A percentile compares a stretch with the other conserved stretches of the same genome.
Evolutionary conservation across 164 flowering plant genomes (phyloP).

Genomic region (Chloranthus sessilifolius): DNA sequence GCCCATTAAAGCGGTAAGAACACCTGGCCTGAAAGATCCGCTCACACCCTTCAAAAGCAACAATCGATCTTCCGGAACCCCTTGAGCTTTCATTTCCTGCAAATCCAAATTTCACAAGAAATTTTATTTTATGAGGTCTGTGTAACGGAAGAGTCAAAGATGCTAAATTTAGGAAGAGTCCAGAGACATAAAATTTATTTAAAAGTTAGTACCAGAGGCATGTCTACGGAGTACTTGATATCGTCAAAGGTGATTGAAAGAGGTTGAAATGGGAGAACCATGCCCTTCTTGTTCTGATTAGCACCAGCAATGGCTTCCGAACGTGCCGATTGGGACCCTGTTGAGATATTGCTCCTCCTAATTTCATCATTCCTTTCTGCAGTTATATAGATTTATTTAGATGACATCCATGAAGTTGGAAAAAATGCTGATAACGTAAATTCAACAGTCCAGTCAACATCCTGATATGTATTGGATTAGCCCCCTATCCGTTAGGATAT

Average conservation of each 20-base stretch:
- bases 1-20: constrained; percentile 54
- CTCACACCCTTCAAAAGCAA: constrained; percentile 37
- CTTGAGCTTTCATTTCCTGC: constrained; percentile 41
- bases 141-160: background rate
- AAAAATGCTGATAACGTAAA: too few relatives aligned
- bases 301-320: constrained; percentile 11
- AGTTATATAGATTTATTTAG: background rate
- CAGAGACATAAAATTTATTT: background rate
- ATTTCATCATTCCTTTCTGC: constrained; percentile 8
- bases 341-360: background rate
- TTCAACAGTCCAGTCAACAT: too few relatives aligned
- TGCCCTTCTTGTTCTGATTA: constrained; percentile 33
- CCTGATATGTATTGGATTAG: too few relatives aligned
- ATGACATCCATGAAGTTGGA: background rate
- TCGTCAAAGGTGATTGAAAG: constrained; percentile 55
- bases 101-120: background rate
- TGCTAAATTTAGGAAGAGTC: background rate
- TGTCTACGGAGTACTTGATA: constrained; percentile 44
- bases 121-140: background rate
- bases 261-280: constrained; percentile 68
- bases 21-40: constrained; percentile 52
- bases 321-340: constrained; percentile 10
- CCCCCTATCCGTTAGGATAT: too few relatives aligned
- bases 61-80: constrained; percentile 22
- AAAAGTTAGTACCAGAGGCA: constrained; percentile 23